These are phyloP conservation scores for Xylaria sp. DNA, from an alignment of 2,329 filamentous ascomycete genomes.

Conservation along the genomic window DNA sequence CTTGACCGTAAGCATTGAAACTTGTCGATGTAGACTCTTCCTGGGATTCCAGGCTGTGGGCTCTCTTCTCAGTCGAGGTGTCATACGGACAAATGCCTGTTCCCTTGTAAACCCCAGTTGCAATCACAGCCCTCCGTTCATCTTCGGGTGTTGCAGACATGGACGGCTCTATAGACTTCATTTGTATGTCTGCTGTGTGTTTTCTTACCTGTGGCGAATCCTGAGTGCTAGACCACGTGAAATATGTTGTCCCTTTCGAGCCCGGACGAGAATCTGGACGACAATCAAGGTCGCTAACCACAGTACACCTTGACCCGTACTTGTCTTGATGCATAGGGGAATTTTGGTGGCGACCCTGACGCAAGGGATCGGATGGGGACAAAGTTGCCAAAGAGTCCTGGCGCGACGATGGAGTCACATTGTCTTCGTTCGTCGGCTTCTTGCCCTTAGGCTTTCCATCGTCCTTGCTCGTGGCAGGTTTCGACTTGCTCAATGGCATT, in stretches of 20 bases:
- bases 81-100: slow-evolving; percentile 23
- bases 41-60: background rate
- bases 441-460: background rate
- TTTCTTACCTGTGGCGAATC: slow-evolving; percentile 12
- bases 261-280: slow-evolving; percentile 12
- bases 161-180: slow-evolving; percentile 7
- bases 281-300: background rate
- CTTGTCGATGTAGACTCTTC: background rate
- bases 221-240: slow-evolving; percentile 28
- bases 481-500: slow-evolving; percentile 6
- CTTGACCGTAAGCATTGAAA: background rate
- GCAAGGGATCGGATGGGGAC: slow-evolving; percentile 5
- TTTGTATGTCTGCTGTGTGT: background rate
- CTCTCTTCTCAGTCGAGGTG: background rate
- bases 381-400: slow-evolving; percentile 6
- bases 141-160: slow-evolving; percentile 22
- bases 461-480: slow-evolving; percentile 1
- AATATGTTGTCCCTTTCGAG: slow-evolving; percentile 22
- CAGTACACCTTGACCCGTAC: background rate
- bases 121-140: slow-evolving; percentile 19
- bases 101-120: slow-evolving; percentile 25
- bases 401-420: background rate
- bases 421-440: background rate
- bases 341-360: background rate
- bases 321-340: background rate